These are phyloP conservation scores for Populus hybrid DNA, from an alignment of 441 rosid genomes.

Conservation along the genomic window DNA sequence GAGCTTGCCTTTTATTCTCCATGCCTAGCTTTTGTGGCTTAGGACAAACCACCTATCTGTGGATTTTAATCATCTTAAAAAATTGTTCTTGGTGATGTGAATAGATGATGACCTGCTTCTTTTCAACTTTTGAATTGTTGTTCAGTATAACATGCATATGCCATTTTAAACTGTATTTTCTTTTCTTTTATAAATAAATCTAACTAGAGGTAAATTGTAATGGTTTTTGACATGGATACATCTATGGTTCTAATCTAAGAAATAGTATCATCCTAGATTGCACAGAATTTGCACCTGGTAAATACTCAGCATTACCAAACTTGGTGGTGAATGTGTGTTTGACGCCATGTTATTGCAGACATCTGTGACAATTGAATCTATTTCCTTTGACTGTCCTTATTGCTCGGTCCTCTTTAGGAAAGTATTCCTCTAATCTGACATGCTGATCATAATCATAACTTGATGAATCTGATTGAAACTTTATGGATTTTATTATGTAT, in stretches of 20 bases:
- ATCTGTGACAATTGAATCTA: background rate
- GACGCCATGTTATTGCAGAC: background rate
- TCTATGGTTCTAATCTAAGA: background rate
- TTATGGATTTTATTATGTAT: constrained; percentile 14
- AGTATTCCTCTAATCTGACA: background rate
- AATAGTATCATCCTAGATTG: background rate
- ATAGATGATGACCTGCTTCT: no score
- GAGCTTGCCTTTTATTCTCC: no score
- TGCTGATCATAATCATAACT: background rate
- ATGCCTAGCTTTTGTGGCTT: no score
- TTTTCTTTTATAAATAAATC: no score
- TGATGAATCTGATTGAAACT: constrained; percentile 15
- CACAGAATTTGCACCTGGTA: background rate
- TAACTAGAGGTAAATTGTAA: background rate
- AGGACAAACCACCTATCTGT: no score
- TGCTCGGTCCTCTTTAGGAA: background rate
- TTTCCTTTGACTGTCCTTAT: background rate
- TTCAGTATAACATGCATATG: no score
- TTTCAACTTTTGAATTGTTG: no score
- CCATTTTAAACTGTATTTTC: no score
- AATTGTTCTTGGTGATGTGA: no score
- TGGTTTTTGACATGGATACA: background rate
- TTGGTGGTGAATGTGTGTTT: background rate
- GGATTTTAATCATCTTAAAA: no score
- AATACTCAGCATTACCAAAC: background rate